Evolutionary conservation across 192 early-diverging fungal species (phyloP).

Genomic region (Gaertneriomyces semiglobifer): DNA sequence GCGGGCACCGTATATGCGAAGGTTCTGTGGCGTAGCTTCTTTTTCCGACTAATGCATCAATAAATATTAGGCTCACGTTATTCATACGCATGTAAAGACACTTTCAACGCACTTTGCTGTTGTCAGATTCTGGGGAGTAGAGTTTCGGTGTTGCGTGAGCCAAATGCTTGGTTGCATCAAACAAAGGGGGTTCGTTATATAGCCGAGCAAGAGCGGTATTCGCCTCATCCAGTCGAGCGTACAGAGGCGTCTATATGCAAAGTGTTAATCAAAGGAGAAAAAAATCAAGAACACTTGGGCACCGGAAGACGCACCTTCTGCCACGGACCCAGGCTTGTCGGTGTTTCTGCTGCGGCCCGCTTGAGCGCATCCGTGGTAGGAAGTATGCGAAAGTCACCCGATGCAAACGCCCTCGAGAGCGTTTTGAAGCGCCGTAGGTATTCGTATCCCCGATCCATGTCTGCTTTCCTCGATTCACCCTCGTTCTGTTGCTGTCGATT

Average conservation of each 20-base stretch:
- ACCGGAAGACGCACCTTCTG: slow-evolving; percentile 33
- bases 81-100: not conserved
- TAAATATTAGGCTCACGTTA: not conserved
- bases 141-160: slow-evolving; percentile 12
- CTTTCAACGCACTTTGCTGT: not conserved
- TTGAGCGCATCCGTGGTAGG: slow-evolving; percentile 18
- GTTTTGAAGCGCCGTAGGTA: slow-evolving; percentile 59
- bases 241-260: slow-evolving; percentile 37
- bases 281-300: not conserved
- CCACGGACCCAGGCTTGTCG: slow-evolving; percentile 37
- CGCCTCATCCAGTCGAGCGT: slow-evolving; percentile 45
- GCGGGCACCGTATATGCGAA: not conserved
- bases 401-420: slow-evolving; percentile 52
- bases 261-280: not conserved
- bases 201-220: slow-evolving; percentile 39
- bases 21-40: not conserved
- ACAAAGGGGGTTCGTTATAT: slow-evolving; percentile 40
- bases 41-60: not conserved
- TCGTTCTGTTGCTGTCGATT: slow-evolving; percentile 8
- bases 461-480: slow-evolving; percentile 31
- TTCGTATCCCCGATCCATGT: slow-evolving; percentile 49
- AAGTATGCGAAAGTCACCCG: slow-evolving; percentile 51
- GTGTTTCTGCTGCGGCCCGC: not conserved
- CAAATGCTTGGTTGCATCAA: slow-evolving; percentile 11
- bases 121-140: slow-evolving; percentile 11